A percentile compares a stretch with the other conserved stretches of the same genome.
Evolutionary conservation across 2,329 filamentous ascomycete species (phyloP).

Genomic region (Aspergillus sp.): DNA sequence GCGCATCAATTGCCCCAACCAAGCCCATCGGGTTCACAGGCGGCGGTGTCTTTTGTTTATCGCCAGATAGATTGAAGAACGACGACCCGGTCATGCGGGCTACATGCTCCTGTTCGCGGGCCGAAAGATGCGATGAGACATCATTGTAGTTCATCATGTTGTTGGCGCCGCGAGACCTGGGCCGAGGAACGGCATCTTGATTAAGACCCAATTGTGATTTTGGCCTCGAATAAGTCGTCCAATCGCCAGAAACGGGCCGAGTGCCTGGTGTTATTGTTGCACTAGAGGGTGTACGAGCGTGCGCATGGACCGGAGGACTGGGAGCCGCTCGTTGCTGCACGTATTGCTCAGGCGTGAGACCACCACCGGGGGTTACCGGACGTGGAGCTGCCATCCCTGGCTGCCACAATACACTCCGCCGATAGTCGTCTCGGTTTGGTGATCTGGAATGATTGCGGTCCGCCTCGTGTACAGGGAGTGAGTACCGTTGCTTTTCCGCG

Average conservation of each 20-base stretch:
- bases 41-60: constrained; percentile 52
- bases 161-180: constrained; percentile 59
- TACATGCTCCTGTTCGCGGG: constrained; percentile 85
- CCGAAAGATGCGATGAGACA: constrained; percentile 66
- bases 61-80: constrained; percentile 65
- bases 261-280: constrained; percentile 40
- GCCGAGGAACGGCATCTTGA: constrained; percentile 26
- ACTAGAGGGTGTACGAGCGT: constrained; percentile 60
- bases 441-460: constrained; percentile 39
- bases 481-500: constrained; percentile 29
- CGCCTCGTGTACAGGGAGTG: constrained; percentile 23
- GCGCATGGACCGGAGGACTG: constrained; percentile 57
- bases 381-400: constrained; percentile 60
- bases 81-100: constrained; percentile 77
- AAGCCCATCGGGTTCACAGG: constrained; percentile 59
- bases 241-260: constrained; percentile 40
- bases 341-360: constrained; percentile 78
- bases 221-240: constrained; percentile 33
- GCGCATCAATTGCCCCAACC: constrained; percentile 74
- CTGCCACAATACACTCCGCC: constrained; percentile 75
- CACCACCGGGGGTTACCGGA: constrained; percentile 49
- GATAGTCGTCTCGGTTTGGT: constrained; percentile 51
- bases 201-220: constrained; percentile 34
- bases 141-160: constrained; percentile 52
- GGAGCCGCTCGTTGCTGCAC: constrained; percentile 73